These are phyloP conservation scores for Primulina huaijiensis DNA, from an alignment of 257 asterid genomes.

Conservation along the genomic window DNA sequence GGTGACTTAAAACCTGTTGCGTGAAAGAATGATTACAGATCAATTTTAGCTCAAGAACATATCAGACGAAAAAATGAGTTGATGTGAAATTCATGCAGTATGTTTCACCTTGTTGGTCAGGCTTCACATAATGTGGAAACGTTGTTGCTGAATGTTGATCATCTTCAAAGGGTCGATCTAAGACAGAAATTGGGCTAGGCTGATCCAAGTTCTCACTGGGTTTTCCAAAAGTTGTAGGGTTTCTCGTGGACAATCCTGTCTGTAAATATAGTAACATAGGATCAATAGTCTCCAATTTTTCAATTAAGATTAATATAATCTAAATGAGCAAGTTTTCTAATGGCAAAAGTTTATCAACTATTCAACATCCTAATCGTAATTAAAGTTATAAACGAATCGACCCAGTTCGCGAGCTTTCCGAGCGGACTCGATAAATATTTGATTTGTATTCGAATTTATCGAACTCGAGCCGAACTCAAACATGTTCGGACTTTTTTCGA, in stretches of 20 bases:
- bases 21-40: constrained; percentile 8
- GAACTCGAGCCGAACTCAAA: no score
- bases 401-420: no score
- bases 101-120: constrained; percentile 44
- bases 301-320: neutral
- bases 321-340: neutral
- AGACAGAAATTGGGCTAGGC: constrained; percentile 89
- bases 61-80: neutral
- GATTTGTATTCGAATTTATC: no score
- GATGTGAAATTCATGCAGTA: constrained; percentile 6
- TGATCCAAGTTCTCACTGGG: constrained; percentile 72
- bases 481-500: no score
- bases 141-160: constrained; percentile 37
- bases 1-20: constrained; percentile 50
- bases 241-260: constrained; percentile 34
- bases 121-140: constrained; percentile 43
- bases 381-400: no score
- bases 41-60: neutral
- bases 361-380: neutral
- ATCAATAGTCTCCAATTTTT: constrained; percentile 6
- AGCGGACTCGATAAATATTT: no score
- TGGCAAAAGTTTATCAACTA: no score
- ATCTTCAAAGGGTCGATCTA: constrained; percentile 67
- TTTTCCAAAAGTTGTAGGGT: constrained; percentile 40
- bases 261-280: constrained; percentile 32